phyloP scores from a whole-genome alignment of 2,329 filamentous ascomycete species.

The Cordyceps javanica region DNA sequence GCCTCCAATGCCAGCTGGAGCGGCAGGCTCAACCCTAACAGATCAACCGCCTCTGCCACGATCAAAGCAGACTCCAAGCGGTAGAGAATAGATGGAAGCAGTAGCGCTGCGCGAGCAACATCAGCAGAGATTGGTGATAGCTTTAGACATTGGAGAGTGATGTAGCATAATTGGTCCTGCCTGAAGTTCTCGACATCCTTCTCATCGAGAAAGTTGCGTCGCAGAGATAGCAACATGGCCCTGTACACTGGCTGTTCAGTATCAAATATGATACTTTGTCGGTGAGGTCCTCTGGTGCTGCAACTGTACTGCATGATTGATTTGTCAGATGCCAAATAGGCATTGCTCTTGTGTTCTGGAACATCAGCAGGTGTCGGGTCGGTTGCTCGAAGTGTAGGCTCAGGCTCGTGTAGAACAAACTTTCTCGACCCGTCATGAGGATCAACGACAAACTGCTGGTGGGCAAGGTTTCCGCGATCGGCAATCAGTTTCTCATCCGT shows the following conservation, averaged over 20 bases:
- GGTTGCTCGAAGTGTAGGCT: constrained; percentile 52
- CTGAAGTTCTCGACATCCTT: constrained; percentile 31
- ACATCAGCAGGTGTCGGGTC: constrained; percentile 58
- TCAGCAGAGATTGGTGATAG: constrained; percentile 70
- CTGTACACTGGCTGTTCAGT: constrained; percentile 75
- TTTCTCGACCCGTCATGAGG: constrained; percentile 58
- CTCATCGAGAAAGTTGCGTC: constrained; percentile 77
- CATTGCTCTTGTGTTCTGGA: constrained; percentile 39
- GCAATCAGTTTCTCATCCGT: background rate
- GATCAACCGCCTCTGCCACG: constrained; percentile 64
- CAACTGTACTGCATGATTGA: constrained; percentile 80
- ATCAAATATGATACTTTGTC: constrained; percentile 46
- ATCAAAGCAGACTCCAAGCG: constrained; percentile 78
- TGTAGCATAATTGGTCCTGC: constrained; percentile 41
- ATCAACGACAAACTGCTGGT: constrained; percentile 51
- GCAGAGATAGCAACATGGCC: constrained; percentile 65
- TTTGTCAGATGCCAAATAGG: constrained; percentile 34
- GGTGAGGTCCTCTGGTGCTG: constrained; percentile 62
- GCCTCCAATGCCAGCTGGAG: constrained; percentile 76
- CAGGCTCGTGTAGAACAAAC: constrained; percentile 47
- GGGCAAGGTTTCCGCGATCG: background rate
- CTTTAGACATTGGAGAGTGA: constrained; percentile 70
- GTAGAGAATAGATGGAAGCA: constrained; percentile 78
- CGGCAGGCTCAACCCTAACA: constrained; percentile 58
- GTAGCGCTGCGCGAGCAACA: constrained; percentile 66